A percentile compares a stretch with the other conserved stretches of the same genome.
Conservation (phyloP, 768 basidiomycete species). For the Lactarius akahatsu region DNA sequence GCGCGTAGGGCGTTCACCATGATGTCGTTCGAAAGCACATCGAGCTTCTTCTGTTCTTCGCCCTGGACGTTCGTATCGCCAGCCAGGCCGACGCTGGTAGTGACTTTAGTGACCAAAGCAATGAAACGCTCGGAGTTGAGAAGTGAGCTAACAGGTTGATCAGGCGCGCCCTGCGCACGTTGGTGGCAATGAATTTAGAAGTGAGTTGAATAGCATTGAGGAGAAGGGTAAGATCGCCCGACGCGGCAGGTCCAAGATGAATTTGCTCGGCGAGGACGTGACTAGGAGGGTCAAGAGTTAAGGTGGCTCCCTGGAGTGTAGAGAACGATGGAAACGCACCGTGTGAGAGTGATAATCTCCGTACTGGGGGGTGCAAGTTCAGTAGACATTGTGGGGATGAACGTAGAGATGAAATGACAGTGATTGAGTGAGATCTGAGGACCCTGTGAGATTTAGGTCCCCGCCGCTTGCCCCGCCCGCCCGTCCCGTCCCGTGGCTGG, state of each 20-base stretch:
- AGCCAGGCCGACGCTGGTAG: constrained; percentile 84
- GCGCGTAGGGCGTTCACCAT: constrained; percentile 97
- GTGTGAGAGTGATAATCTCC: constrained; percentile 90
- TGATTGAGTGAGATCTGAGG: constrained; percentile 20
- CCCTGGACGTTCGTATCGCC: constrained; percentile 97
- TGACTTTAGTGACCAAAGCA: constrained; percentile 9
- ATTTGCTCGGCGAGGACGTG: constrained; percentile 88
- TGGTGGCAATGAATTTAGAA: constrained; percentile 97
- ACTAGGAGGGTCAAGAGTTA: constrained; percentile 39
- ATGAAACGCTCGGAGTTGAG: constrained; percentile 9
- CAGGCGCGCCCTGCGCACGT: constrained; percentile 93
- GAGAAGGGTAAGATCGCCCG: constrained; percentile 92
- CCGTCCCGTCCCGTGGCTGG: background rate
- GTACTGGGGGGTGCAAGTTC: constrained; percentile 73
- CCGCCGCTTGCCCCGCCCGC: constrained; percentile 1
- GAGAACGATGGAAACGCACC: constrained; percentile 48
- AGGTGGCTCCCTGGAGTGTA: constrained; percentile 9
- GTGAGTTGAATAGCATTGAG: constrained; percentile 95
- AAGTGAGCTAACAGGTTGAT: constrained; percentile 82
- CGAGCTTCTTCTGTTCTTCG: constrained; percentile 99
- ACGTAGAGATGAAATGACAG: constrained; percentile 18
- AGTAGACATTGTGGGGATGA: constrained; percentile 31
- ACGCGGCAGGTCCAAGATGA: constrained; percentile 76
- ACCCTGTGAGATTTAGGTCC: constrained; percentile 13
- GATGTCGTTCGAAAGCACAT: constrained; percentile 97